phyloP scores from a whole-genome alignment of 805 yeast species.

The Candida succiphila region DNA sequence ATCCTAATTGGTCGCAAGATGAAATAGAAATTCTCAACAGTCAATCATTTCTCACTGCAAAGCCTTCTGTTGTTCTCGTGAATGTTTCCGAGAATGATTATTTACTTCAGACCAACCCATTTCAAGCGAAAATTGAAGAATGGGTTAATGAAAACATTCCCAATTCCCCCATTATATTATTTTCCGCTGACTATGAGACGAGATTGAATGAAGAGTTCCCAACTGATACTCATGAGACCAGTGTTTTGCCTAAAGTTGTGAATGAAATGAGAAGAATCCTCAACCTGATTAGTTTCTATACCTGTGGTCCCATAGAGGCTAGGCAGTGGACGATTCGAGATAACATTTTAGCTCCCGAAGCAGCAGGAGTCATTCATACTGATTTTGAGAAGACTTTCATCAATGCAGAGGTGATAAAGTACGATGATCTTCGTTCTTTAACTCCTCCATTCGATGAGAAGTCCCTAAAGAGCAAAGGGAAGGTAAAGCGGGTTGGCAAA shows the following conservation, averaged over 20 bases:
- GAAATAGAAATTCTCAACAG: constrained; percentile 87
- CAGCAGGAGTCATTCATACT: constrained; percentile 96
- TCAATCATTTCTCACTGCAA: constrained; percentile 85
- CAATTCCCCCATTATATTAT: constrained; percentile 37
- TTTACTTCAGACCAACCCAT: constrained; percentile 82
- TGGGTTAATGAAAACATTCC: constrained; percentile 89
- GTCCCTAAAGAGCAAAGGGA: constrained; percentile 52
- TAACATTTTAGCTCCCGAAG: constrained; percentile 94
- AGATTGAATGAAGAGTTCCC: constrained; percentile 46
- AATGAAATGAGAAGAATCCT: constrained; percentile 79
- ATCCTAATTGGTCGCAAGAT: constrained; percentile 73
- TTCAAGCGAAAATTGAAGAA: constrained; percentile 67
- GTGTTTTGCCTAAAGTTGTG: constrained; percentile 82
- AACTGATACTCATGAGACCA: constrained; percentile 59
- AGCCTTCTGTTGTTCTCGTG: constrained; percentile 87
- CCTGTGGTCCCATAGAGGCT: constrained; percentile 93
- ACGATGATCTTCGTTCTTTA: constrained; percentile 49
- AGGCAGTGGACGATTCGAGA: constrained; percentile 96
- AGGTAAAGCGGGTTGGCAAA: constrained; percentile 67
- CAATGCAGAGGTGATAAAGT: constrained; percentile 87
- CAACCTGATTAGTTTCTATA: constrained; percentile 86
- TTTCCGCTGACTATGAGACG: constrained; percentile 24
- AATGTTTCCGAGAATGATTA: constrained; percentile 87
- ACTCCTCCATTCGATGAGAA: constrained; percentile 45
- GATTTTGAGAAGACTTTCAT: constrained; percentile 93